Percentiles rank a stretch among this genome's conserved stretches.
Evolutionary conservation across 2,329 filamentous ascomycete species (phyloP).

Genomic region (Scedosporium dehoogii): DNA sequence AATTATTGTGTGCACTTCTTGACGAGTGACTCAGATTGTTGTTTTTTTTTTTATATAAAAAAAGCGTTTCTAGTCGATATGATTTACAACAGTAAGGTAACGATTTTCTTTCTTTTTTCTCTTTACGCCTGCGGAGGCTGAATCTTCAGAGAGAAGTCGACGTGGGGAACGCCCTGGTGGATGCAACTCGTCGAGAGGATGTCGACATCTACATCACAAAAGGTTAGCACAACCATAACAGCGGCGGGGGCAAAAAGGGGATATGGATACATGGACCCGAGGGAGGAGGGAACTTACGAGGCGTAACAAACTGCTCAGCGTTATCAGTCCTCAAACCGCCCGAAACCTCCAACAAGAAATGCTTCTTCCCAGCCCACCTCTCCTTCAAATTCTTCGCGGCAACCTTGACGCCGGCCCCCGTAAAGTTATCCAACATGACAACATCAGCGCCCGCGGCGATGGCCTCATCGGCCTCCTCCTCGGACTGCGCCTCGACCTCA

Average conservation of each 20-base stretch:
- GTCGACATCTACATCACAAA: slow-evolving; percentile 59
- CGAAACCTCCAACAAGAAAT: slow-evolving; percentile 83
- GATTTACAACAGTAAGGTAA: neutral
- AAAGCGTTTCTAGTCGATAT: no score
- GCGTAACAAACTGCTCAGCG: slow-evolving; percentile 68
- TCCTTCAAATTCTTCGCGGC: slow-evolving; percentile 70
- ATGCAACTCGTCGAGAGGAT: slow-evolving; percentile 95
- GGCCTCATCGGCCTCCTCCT: slow-evolving; percentile 83
- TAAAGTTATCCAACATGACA: slow-evolving; percentile 97
- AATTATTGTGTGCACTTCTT: neutral
- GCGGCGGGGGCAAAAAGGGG: neutral
- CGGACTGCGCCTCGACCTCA: slow-evolving; percentile 82
- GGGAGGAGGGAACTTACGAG: slow-evolving; percentile 40
- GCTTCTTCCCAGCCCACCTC: slow-evolving; percentile 63
- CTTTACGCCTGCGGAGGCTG: slow-evolving; percentile 6
- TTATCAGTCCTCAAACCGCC: slow-evolving; percentile 82
- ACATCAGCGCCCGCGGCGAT: slow-evolving; percentile 87
- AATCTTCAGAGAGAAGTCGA: slow-evolving; percentile 96
- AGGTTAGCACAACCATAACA: neutral
- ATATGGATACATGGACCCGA: no score
- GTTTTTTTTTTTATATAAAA: no score
- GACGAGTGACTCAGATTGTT: neutral
- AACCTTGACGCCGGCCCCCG: slow-evolving; percentile 62
- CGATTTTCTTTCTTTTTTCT: slow-evolving; percentile 25
- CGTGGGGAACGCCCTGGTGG: slow-evolving; percentile 86